Evolutionary conservation across 768 basidiomycete species (phyloP).

Genomic region (Phanerochaete carnosa): DNA sequence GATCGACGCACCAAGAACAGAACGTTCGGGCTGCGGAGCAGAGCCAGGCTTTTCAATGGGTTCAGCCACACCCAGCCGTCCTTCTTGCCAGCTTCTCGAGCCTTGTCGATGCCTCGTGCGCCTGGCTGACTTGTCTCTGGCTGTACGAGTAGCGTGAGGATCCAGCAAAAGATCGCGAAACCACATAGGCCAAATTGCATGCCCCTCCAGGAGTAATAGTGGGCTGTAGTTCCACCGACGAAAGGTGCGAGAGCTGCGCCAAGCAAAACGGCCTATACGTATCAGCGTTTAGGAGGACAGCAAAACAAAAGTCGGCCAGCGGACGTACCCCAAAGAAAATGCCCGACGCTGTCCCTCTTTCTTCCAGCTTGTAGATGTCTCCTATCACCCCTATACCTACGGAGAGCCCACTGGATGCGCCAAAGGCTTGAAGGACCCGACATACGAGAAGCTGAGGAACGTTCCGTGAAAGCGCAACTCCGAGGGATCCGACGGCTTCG

Average conservation of each 20-base stretch:
- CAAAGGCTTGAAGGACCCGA: conserved; percentile 65
- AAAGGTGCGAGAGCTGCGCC: conserved; percentile 63
- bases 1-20: conserved; percentile 43
- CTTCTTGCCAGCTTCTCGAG: conserved; percentile 7
- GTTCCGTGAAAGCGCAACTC: conserved; percentile 45
- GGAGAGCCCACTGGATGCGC: conserved; percentile 53
- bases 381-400: conserved; percentile 60
- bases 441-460: conserved; percentile 52
- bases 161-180: conserved; percentile 36
- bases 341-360: conserved; percentile 58
- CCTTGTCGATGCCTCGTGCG: conserved; percentile 49
- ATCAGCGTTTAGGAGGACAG: neutral
- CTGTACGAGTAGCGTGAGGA: conserved; percentile 42
- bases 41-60: conserved; percentile 47
- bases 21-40: conserved; percentile 61
- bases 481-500: conserved; percentile 55
- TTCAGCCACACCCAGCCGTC: conserved; percentile 47
- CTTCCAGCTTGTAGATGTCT: conserved; percentile 64
- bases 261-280: conserved; percentile 45
- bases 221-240: conserved; percentile 50
- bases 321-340: conserved; percentile 48
- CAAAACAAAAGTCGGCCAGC: neutral
- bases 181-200: conserved; percentile 49
- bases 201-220: conserved; percentile 65
- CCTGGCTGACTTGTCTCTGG: conserved; percentile 71